Conservation (phyloP, 83 land plant genomes). For the Larix sibirica region DNA sequence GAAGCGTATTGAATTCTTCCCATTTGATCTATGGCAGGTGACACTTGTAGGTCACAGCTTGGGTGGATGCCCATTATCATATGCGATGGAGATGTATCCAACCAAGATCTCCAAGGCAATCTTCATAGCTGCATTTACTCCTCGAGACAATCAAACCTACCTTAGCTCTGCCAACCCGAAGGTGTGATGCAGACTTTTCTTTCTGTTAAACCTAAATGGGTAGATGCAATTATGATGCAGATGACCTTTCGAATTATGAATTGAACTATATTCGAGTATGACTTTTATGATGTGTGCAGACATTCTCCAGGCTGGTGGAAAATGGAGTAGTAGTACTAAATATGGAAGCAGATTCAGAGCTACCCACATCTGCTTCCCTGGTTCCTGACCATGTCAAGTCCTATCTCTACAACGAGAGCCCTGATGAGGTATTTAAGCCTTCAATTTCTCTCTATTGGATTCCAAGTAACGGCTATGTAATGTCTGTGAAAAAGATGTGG, state of each 20-base stretch:
- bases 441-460: neutral
- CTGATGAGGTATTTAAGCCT: neutral
- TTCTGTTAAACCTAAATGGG: neutral
- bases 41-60: constrained; percentile 6
- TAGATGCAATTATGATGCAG: no score
- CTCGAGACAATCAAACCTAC: neutral
- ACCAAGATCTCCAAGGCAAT: neutral
- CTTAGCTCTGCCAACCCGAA: neutral
- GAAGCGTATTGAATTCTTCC: no score
- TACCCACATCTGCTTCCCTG: constrained; percentile 4
- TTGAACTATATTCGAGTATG: no score
- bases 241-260: no score
- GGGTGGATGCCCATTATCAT: neutral
- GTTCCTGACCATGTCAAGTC: neutral
- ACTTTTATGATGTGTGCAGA: neutral
- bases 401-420: neutral
- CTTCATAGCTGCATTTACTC: neutral
- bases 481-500: no score
- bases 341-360: neutral
- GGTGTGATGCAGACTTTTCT: neutral
- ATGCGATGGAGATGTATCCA: neutral
- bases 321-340: neutral
- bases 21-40: neutral
- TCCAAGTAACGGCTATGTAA: no score
- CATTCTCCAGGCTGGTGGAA: neutral